Conservation (phyloP, 805 yeast genomes). For the Hermanozyma aechmeae region DNA sequence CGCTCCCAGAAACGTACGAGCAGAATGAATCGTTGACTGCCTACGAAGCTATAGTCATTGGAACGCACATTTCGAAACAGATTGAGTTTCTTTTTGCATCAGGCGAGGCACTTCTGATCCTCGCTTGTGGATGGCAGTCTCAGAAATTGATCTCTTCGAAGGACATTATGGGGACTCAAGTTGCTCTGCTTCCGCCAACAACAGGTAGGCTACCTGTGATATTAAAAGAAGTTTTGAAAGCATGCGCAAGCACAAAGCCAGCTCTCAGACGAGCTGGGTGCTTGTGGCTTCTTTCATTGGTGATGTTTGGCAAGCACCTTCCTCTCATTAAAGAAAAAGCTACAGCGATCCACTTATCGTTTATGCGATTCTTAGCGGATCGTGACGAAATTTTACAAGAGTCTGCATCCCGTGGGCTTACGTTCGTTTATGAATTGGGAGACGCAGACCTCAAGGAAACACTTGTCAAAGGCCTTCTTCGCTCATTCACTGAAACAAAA, state of each 20-base stretch:
- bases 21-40: slow-evolving; percentile 14
- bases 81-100: slow-evolving; percentile 67
- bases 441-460: slow-evolving; percentile 57
- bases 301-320: slow-evolving; percentile 59
- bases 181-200: slow-evolving; percentile 12
- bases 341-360: slow-evolving; percentile 59
- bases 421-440: slow-evolving; percentile 74
- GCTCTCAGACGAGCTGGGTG: slow-evolving; percentile 66
- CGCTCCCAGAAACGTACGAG: slow-evolving; percentile 9
- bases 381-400: slow-evolving; percentile 87
- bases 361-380: slow-evolving; percentile 72
- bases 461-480: slow-evolving; percentile 61
- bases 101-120: slow-evolving; percentile 74
- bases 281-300: slow-evolving; percentile 75
- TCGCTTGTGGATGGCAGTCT: slow-evolving; percentile 73
- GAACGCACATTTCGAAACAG: slow-evolving; percentile 57
- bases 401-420: slow-evolving; percentile 81
- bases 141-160: no score
- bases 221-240: slow-evolving; percentile 39
- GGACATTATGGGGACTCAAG: no score
- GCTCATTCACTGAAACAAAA: slow-evolving; percentile 68
- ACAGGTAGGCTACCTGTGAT: slow-evolving; percentile 21
- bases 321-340: slow-evolving; percentile 31
- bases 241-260: slow-evolving; percentile 63
- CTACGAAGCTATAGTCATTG: slow-evolving; percentile 40